Base-by-base conservation (phyloP, 2,329 filamentous ascomycete genomes). In the Myrmaecium sp. region DNA sequence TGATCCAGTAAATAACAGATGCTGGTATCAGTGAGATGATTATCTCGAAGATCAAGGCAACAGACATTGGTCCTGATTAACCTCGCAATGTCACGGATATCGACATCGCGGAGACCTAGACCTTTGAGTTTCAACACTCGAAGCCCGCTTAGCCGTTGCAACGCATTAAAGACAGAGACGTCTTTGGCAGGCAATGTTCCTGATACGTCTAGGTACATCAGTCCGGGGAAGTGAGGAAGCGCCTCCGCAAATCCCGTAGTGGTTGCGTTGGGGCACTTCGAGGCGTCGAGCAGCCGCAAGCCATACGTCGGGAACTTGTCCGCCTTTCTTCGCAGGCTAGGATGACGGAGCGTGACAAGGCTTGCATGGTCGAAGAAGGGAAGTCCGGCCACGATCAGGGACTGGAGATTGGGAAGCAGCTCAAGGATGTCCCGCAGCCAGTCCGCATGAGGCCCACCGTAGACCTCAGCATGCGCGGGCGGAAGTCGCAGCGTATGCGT, bases 401-500 rank as follows among this genome's bases (percentile, higher is more conserved):
- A 67, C 36, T 73, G 69, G 10, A 74, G 47, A 27, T 60, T 59
- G 3, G 69, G 69, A 12, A 74, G 49, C 28, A 54, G 58, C 28
- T 69, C 64, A 13, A 73, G 52, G 4, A 71, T 54, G 31, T 72
- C 66, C 25, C 61, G 54, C 19, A 74, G 47, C 69, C 69, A 74
- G 30, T 64, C 63, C 3, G 60, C 52, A 30, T 64, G 60, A 1
- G 66, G 68, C 9, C 65, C 64, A 30, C 62, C 65, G 39, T 72
- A 72, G 15, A 71, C 58, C 39, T 72, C 67, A 3, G 64, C 66
- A 32, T 69, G 55, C 3, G 66, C 66, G 3, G 68, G 66, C 3
- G 67, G 67, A 13, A 74, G 52, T 38, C 69, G 65, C 11, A 74
- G 54, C 1, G 69, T 73, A 44, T 73, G 69, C 5, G 67, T 72